Evolutionary conservation across 306 rosid species (phyloP).

Genomic region (Neltuma alba): DNA sequence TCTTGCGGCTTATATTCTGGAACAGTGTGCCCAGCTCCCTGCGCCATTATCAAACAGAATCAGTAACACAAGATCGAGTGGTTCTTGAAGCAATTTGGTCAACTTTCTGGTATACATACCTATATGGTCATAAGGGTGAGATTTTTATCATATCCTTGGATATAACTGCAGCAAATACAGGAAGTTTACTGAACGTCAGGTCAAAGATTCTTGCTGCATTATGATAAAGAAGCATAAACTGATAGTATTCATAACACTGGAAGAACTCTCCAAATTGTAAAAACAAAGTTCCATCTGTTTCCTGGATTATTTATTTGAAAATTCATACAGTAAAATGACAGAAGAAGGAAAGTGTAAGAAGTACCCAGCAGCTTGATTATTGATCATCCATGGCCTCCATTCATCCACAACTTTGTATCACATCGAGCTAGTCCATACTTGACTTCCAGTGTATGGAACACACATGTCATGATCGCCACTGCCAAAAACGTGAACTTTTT

Average conservation of each 20-base stretch:
- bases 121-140: conserved; percentile 80
- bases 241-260: too few species aligned
- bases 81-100: background rate
- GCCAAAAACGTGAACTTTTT: conserved; percentile 27
- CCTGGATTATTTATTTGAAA: background rate
- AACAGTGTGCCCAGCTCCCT: conserved; percentile 96
- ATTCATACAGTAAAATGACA: background rate
- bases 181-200: background rate
- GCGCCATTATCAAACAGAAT: conserved; percentile 37
- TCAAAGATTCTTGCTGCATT: background rate
- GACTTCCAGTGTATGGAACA: conserved; percentile 83
- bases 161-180: conserved; percentile 55
- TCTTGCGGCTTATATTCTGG: conserved; percentile 88
- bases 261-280: background rate
- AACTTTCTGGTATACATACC: conserved; percentile 40
- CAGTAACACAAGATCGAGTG: background rate
- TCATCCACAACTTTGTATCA: conserved; percentile 74
- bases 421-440: conserved; percentile 83
- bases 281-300: background rate
- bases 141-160: conserved; percentile 68
- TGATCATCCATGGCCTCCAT: conserved; percentile 84
- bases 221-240: background rate
- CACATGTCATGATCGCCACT: conserved; percentile 97
- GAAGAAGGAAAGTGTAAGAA: background rate
- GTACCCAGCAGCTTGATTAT: conserved; percentile 86